phyloP scores from a whole-genome alignment of 139 green algal genomes.

The Chlorella sp. region DNA sequence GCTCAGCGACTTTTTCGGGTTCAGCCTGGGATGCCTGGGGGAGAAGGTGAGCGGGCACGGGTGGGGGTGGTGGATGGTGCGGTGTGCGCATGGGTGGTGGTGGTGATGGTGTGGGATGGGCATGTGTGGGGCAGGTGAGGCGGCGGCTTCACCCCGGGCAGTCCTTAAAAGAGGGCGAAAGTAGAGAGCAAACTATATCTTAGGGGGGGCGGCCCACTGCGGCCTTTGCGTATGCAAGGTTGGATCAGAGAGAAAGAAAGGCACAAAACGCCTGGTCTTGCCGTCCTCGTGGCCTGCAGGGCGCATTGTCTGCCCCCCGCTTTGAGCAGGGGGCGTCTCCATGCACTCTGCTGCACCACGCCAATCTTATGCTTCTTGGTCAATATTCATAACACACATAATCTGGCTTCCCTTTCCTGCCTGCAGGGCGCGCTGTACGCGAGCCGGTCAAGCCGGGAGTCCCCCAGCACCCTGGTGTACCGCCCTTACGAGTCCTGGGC shows the following conservation, averaged over 20 bases:
- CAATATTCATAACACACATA: not conserved
- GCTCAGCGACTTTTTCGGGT: slow-evolving; percentile 87
- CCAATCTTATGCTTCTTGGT: not conserved
- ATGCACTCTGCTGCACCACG: not conserved
- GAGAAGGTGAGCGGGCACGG: slow-evolving; percentile 31
- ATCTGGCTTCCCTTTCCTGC: not conserved
- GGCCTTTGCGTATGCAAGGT: too few relatives aligned
- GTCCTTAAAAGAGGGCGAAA: too few relatives aligned
- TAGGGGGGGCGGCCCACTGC: too few relatives aligned
- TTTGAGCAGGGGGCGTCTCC: too few relatives aligned
- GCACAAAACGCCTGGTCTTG: not conserved
- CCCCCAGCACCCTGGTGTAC: slow-evolving; percentile 67
- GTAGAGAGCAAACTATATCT: too few relatives aligned
- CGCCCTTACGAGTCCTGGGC: slow-evolving; percentile 85
- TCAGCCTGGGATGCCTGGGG: slow-evolving; percentile 75
- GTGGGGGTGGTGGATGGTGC: too few relatives aligned
- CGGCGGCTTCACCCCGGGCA: too few relatives aligned
- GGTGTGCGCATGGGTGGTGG: too few relatives aligned
- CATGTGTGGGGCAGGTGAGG: too few relatives aligned
- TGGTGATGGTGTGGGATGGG: too few relatives aligned
- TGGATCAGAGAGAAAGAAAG: too few relatives aligned
- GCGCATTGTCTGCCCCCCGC: too few relatives aligned
- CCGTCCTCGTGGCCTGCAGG: not conserved
- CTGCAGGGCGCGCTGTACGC: slow-evolving; percentile 72
- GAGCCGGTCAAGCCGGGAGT: slow-evolving; percentile 38